Base-by-base conservation (phyloP, 169 alveolate genomes). In the Babesia sp. region DNA sequence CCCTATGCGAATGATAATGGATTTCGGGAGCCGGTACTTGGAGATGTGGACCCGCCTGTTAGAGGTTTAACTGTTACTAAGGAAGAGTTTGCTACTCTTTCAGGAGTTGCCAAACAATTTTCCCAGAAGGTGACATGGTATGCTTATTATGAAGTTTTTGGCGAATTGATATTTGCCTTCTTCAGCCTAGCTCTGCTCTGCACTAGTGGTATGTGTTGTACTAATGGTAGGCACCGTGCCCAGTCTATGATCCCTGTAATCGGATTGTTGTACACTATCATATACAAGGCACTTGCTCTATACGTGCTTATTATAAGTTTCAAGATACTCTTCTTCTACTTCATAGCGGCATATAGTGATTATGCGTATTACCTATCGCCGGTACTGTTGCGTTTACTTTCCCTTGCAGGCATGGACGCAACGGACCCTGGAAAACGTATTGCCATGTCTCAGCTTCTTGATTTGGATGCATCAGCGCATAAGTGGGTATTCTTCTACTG, bases 91-190 rank as follows among this genome's bases (percentile, higher is more conserved):
- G 50, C 8, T n/a, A 39, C n/a, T 1, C 33, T 64, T 3, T 45
- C 74, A 16, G n/a, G 12, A 16, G 61, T 64, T 46, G 74, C 74
- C 46, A 64, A 29, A 3, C 28, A 18, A 22, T 48, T 64, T 22
- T 29, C 76, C 48, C 26, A 31, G 6, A 51, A 42, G 45, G 73
- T 78, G 31, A 41, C 51, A 18, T 24, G 81, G 46, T 78, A 78
- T 48, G 71, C 79, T 16, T 68, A 42, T 29, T 78, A 55, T 57
- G 86, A 78, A 45, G 57, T 78, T n/a, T 69, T 78, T 33, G 86
- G 86, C 16, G 86, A 78, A 66, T 36, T 78, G 41, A 41, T 67
- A 16, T 78, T 78, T 33, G 86, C 73, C 33, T 53, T 78, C 8
- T 68, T 70, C 58, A 78, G 82, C 44, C 46, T 78, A 14, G 55